These are phyloP conservation scores for Excoecaria cochinchinensis DNA, from an alignment of 345 rosid species.

Conservation along the genomic window DNA sequence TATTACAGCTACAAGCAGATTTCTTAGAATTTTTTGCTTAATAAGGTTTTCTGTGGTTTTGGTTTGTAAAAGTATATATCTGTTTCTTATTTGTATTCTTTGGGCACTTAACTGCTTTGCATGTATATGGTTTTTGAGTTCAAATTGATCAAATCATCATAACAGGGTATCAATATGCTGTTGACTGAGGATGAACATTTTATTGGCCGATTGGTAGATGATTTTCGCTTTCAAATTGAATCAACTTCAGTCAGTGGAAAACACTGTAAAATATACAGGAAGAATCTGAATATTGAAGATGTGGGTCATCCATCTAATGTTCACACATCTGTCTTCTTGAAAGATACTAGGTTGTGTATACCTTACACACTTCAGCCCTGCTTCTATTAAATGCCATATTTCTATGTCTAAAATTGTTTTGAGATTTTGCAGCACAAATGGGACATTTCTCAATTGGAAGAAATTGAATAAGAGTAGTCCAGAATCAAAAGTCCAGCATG, in stretches of 20 bases:
- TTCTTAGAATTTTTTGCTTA: not conserved
- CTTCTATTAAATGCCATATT: not conserved
- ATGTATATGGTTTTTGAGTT: not conserved
- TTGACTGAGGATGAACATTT: conserved; percentile 69
- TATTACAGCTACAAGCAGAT: not conserved
- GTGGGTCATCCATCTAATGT: conserved; percentile 25
- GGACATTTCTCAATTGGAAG: conserved; percentile 83
- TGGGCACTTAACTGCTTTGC: not conserved
- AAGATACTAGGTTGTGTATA: conserved; percentile 71
- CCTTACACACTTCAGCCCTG: not conserved
- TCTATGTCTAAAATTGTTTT: not conserved
- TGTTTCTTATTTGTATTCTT: not conserved
- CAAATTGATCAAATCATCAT: conserved; percentile 14
- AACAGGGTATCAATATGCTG: conserved; percentile 74
- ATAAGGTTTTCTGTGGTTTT: not conserved
- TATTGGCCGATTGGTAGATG: conserved; percentile 70
- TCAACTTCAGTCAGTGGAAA: conserved; percentile 68
- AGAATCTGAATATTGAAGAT: conserved; percentile 32
- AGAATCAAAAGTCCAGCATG: conserved; percentile 63
- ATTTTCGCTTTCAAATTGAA: conserved; percentile 59
- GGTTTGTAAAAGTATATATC: not conserved
- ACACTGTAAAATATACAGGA: conserved; percentile 76
- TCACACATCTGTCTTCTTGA: conserved; percentile 51
- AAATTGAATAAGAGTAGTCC: conserved; percentile 63
- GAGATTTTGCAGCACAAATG: conserved; percentile 62